Percentiles rank a stretch among this genome's conserved stretches.
phyloP scores from a whole-genome alignment of 2,329 filamentous ascomycete species.

The Diplodia corticola region DNA sequence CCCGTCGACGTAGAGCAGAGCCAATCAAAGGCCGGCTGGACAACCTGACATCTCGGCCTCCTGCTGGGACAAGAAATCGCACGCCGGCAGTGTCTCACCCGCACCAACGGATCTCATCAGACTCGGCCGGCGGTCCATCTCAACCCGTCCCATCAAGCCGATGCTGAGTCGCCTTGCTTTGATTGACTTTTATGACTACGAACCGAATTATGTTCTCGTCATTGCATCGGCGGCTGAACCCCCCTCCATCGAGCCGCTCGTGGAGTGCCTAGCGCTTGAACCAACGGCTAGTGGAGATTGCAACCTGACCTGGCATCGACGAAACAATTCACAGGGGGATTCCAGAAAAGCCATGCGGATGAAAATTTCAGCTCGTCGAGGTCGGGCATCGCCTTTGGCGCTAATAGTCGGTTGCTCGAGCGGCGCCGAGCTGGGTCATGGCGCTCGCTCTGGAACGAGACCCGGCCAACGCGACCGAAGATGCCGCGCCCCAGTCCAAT shows the following conservation, averaged over 20 bases:
- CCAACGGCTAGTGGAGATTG: neutral
- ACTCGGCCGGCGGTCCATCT: neutral
- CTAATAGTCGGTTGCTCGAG: slow-evolving; percentile 2
- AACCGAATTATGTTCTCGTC: neutral
- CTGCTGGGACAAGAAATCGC: neutral
- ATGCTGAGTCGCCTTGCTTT: neutral
- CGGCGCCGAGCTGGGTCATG: slow-evolving; percentile 3
- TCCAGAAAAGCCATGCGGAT: neutral
- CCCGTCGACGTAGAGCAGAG: neutral
- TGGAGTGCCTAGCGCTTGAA: neutral
- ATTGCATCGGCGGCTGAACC: neutral
- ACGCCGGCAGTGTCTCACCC: slow-evolving; percentile 8
- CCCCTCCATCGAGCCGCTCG: neutral
- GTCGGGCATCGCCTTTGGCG: neutral
- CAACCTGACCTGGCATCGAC: neutral
- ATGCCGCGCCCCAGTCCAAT: slow-evolving; percentile 7
- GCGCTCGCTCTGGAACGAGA: slow-evolving; percentile 9
- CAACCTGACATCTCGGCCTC: neutral
- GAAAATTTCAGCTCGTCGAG: neutral
- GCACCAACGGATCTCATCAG: slow-evolving; percentile 11
- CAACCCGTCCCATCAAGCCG: neutral
- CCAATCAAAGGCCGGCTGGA: slow-evolving; percentile 4
- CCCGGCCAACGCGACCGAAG: slow-evolving; percentile 14
- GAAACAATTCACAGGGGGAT: neutral
- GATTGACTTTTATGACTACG: neutral